Base-by-base conservation (phyloP, 2,329 filamentous ascomycete genomes). In the Bipolaris sorokiniana region DNA sequence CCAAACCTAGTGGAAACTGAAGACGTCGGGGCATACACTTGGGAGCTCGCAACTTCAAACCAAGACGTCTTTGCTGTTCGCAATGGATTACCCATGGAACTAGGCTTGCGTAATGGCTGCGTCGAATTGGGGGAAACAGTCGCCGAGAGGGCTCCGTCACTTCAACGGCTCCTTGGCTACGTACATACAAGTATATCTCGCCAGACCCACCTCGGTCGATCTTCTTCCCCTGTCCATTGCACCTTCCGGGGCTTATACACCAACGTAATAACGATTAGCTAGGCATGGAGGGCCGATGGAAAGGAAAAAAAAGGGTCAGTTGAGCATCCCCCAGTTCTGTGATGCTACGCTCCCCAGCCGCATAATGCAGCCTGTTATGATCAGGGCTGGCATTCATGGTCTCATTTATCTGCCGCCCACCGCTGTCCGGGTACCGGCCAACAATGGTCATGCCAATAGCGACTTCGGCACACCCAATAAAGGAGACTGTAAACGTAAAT, bases 1-100 rank as follows among this genome's bases (percentile, higher is more conserved):
- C 50, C 51, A 37, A 37, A 48, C 49, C 23, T 59, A 67, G 54
- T 61, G 58, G 57, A 67, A 63, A 66, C 63, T 55, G 61, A 62
- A 54, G 54, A 57, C 59, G 63, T 64, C 61, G 62, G 57, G 57
- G 51, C 50, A 16, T 16, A 57, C 44, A 59, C 57, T 61, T 61
- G 45, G 45, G 57, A 45, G 48, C 48, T 45, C 22, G 48, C 45
- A 41, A 34, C 22, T 47, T 33, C 48, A 36, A 33, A 48, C 44
- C 23, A 11, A 11, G 5, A 31, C 45, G 16, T 48, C 51, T 56
- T 47, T 37, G 56, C 26, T 13, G 36, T 42, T 33, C 37, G 46
- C 16, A 44, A 56, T 50, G 59, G 58, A 52, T 61, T 22, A 64
- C 51, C 65, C 65, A 64, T 64, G 67, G 51, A 10, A 44, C 38